Percentiles rank a stretch among this genome's conserved stretches.
Conservation (phyloP, 768 basidiomycete species). For the Stropharia rugosoannulata region DNA sequence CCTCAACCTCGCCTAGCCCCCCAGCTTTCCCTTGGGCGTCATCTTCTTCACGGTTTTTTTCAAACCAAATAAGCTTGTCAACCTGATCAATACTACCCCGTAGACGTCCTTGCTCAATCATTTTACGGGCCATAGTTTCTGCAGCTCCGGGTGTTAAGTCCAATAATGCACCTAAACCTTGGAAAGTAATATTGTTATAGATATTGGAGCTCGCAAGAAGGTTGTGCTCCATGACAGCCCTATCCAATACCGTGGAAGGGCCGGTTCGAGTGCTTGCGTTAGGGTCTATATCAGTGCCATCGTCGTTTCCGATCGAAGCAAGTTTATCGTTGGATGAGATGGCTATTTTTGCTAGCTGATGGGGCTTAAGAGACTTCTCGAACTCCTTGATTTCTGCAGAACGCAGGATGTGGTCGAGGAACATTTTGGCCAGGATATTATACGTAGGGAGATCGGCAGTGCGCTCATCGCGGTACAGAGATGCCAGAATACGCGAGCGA, state of each 20-base stretch:
- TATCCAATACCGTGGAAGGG: constrained; percentile 92
- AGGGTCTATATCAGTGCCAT: constrained; percentile 52
- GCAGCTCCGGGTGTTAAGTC: constrained; percentile 91
- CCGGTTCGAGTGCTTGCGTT: constrained; percentile 78
- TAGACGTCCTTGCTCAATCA: constrained; percentile 97
- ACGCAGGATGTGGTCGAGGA: constrained; percentile 95
- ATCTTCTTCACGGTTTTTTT: constrained; percentile 82
- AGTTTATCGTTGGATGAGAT: constrained; percentile 82
- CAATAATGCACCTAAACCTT: constrained; percentile 87
- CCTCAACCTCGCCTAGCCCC: constrained; percentile 87
- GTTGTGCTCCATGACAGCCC: constrained; percentile 99
- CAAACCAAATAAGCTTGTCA: constrained; percentile 92
- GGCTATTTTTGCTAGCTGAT: constrained; percentile 91
- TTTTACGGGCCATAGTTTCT: constrained; percentile 95
- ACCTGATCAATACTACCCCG: constrained; percentile 96
- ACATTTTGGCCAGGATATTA: constrained; percentile 97
- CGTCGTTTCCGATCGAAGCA: constrained; percentile 63
- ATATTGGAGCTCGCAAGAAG: constrained; percentile 94
- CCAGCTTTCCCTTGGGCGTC: constrained; percentile 94
- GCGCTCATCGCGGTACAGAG: constrained; percentile 93
- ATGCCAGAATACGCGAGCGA: constrained; percentile 88
- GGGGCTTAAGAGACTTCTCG: constrained; percentile 81
- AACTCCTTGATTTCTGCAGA: constrained; percentile 88
- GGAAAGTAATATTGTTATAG: constrained; percentile 96
- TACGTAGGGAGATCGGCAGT: constrained; percentile 75